These are phyloP conservation scores for Delonix regia DNA, from an alignment of 306 rosid species.

Conservation along the genomic window DNA sequence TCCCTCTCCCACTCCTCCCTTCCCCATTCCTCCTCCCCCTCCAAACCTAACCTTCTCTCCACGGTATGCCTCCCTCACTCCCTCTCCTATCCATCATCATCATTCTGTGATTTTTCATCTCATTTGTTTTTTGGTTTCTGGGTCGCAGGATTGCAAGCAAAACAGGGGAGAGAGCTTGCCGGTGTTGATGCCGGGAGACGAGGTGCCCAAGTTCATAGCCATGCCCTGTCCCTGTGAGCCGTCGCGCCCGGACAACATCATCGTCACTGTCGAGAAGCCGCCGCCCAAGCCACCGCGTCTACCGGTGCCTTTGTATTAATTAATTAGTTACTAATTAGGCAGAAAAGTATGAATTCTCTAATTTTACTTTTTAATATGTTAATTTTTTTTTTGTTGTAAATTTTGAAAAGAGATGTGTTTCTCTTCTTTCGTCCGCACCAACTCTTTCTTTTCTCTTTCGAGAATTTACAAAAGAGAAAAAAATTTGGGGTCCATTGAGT, in stretches of 20 bases:
- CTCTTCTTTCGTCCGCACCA: too few species aligned
- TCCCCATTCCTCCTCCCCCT: slow-evolving; percentile 41
- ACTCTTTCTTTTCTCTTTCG: too few species aligned
- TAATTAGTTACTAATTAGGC: not conserved
- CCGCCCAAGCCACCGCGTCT: slow-evolving; percentile 61
- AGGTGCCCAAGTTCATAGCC: slow-evolving; percentile 81
- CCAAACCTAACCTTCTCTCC: slow-evolving; percentile 49
- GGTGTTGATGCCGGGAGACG: slow-evolving; percentile 92
- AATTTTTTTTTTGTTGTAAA: too few species aligned
- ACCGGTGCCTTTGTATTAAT: slow-evolving; percentile 56
- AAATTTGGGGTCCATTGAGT: too few species aligned
- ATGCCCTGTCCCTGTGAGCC: slow-evolving; percentile 85
- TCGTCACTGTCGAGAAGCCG: slow-evolving; percentile 47
- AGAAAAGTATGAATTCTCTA: too few species aligned
- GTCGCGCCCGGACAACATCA: slow-evolving; percentile 46
- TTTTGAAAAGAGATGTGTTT: too few species aligned
- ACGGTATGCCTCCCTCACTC: slow-evolving; percentile 39
- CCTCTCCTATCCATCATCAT: not conserved
- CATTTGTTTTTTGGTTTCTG: not conserved
- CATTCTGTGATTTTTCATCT: not conserved
- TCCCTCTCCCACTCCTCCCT: slow-evolving; percentile 44
- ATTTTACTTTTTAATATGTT: too few species aligned
- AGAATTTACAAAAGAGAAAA: too few species aligned
- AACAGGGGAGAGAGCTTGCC: slow-evolving; percentile 61
- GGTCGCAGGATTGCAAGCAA: slow-evolving; percentile 52